These are phyloP conservation scores for Saxispiralis lemnorum DNA, from an alignment of 495 filamentous ascomycete species.

Conservation along the genomic window DNA sequence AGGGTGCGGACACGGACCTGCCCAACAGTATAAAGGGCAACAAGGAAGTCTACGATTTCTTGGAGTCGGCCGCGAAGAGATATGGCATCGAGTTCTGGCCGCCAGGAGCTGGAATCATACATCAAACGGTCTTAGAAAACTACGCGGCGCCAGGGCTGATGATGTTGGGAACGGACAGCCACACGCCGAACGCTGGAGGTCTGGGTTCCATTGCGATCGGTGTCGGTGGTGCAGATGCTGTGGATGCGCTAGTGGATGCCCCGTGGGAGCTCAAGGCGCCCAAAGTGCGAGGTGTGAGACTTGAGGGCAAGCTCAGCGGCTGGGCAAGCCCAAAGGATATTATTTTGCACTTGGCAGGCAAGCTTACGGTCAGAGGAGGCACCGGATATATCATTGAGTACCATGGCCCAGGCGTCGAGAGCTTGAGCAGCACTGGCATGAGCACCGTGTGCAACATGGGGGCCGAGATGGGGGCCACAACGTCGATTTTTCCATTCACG, in stretches of 20 bases:
- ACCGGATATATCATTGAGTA: constrained; percentile 94
- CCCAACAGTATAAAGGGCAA: constrained; percentile 77
- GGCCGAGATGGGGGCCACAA: constrained; percentile 87
- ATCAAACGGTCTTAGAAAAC: constrained; percentile 95
- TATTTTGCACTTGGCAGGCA: constrained; percentile 74
- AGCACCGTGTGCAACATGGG: constrained; percentile 68
- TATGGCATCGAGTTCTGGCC: constrained; percentile 99
- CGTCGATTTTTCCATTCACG: constrained; percentile 80
- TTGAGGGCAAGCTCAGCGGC: constrained; percentile 67
- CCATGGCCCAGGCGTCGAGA: constrained; percentile 70
- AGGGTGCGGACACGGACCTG: constrained; percentile 76
- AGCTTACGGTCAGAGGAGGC: constrained; percentile 81
- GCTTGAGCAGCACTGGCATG: constrained; percentile 83
- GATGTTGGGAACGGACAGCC: constrained; percentile 99
- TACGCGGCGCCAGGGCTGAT: constrained; percentile 93
- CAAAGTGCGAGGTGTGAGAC: constrained; percentile 66
- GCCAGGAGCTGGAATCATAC: constrained; percentile 95
- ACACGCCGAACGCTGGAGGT: constrained; percentile 91
- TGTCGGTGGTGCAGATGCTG: constrained; percentile 92
- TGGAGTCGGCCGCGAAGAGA: constrained; percentile 84
- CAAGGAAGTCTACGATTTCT: constrained; percentile 91
- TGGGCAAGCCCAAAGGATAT: constrained; percentile 94
- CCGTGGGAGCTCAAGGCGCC: constrained; percentile 97
- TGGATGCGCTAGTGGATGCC: constrained; percentile 87
- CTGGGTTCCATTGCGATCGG: constrained; percentile 89